Conservation (phyloP, 345 rosid species). For the Passiflora organensis region DNA sequence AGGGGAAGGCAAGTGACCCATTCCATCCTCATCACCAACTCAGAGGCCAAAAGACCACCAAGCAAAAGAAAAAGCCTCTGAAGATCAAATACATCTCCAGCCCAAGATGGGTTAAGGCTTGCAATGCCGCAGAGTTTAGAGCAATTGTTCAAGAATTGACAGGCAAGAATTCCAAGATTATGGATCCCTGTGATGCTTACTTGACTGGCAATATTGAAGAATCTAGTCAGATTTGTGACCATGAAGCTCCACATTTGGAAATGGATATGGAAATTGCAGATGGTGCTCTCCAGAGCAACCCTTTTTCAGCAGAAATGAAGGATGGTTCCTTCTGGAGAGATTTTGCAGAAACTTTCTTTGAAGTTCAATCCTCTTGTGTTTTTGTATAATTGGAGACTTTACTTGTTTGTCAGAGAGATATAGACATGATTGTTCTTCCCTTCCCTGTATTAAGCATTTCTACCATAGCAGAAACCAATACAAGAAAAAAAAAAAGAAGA, state of each 20-base stretch:
- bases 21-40: background rate
- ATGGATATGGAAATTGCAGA: too few relatives aligned
- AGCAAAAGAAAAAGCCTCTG: conserved; percentile 30
- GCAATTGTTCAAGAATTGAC: conserved; percentile 48
- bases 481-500: too few relatives aligned
- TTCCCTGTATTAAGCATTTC: too few relatives aligned
- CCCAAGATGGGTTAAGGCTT: conserved; percentile 38
- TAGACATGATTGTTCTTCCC: too few relatives aligned
- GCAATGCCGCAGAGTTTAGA: conserved; percentile 37
- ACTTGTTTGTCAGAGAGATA: too few relatives aligned
- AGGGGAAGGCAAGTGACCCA: conserved; percentile 3
- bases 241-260: too few relatives aligned
- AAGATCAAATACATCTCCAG: conserved; percentile 46
- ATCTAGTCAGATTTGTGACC: too few relatives aligned
- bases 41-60: conserved; percentile 13
- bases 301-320: conserved; percentile 3
- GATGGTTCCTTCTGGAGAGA: conserved; percentile 21
- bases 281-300: too few relatives aligned
- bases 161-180: conserved; percentile 32
- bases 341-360: conserved; percentile 12
- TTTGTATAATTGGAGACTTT: background rate
- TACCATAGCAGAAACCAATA: too few relatives aligned
- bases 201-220: too few relatives aligned
- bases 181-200: background rate
- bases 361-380: conserved; percentile 9